phyloP scores from a whole-genome alignment of 2,329 filamentous ascomycete genomes.

The Paracamarosporium sp. region DNA sequence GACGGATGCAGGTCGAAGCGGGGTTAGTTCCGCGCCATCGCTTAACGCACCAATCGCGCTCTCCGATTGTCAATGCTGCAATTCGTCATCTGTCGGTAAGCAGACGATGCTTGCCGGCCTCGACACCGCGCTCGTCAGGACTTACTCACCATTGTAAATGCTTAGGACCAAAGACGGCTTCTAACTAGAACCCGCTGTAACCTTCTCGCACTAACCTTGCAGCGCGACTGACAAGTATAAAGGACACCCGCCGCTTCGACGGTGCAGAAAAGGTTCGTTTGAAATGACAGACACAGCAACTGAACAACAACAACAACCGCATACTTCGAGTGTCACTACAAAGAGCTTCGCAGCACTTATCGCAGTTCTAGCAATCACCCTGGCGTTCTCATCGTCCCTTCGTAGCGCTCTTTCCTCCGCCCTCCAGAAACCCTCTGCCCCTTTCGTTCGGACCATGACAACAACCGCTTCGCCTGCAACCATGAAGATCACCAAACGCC shows the following conservation, averaged over 20 bases:
- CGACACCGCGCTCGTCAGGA: conserved; percentile 18
- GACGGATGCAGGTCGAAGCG: neutral
- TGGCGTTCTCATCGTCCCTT: conserved; percentile 53
- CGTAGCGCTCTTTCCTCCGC: conserved; percentile 45
- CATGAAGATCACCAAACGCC: conserved; percentile 75
- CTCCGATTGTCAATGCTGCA: conserved; percentile 16
- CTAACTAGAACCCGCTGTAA: conserved; percentile 30
- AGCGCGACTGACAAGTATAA: conserved; percentile 34
- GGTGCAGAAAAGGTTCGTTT: conserved; percentile 16
- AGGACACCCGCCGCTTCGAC: conserved; percentile 16
- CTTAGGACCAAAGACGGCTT: conserved; percentile 21
- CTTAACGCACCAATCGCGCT: conserved; percentile 27
- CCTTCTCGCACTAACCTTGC: conserved; percentile 27
- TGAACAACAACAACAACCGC: conserved; percentile 20
- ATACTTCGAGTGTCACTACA: conserved; percentile 24
- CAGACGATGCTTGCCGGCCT: conserved; percentile 13
- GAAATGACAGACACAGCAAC: conserved; percentile 37
- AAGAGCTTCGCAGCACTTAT: conserved; percentile 38
- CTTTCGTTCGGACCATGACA: conserved; percentile 47
- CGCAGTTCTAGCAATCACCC: conserved; percentile 49
- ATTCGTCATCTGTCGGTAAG: conserved; percentile 43
- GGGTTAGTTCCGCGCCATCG: conserved; percentile 10
- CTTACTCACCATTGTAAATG: conserved; percentile 47
- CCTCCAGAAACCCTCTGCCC: conserved; percentile 31
- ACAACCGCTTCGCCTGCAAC: conserved; percentile 34